phyloP scores from a whole-genome alignment of 2,329 filamentous ascomycete genomes.

The Xylaria sp. region DNA sequence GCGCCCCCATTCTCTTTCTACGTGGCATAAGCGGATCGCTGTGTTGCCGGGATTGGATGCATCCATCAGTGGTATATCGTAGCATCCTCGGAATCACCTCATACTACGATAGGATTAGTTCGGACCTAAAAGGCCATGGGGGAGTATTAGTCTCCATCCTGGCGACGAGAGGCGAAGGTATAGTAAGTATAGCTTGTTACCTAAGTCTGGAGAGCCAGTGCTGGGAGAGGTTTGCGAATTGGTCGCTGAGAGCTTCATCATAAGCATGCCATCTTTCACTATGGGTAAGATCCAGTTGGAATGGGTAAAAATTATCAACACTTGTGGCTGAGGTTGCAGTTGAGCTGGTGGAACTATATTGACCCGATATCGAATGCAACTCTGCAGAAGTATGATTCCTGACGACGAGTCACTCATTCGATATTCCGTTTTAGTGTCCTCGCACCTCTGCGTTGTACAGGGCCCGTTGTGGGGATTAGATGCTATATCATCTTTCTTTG shows the following conservation, averaged over 20 bases:
- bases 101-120: background rate
- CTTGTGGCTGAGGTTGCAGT: background rate
- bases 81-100: background rate
- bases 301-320: background rate
- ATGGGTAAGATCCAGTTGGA: background rate
- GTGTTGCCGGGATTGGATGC: background rate
- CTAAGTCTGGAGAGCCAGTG: background rate
- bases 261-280: background rate
- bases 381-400: background rate
- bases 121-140: background rate
- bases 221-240: background rate
- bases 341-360: background rate
- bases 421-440: conserved; percentile 2
- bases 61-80: background rate
- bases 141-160: background rate
- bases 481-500: conserved; percentile 20
- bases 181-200: background rate
- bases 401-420: background rate
- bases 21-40: background rate
- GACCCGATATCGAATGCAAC: no score
- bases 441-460: conserved; percentile 9
- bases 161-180: background rate
- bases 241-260: background rate
- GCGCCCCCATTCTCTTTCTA: background rate
- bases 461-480: conserved; percentile 7